phyloP scores from a whole-genome alignment of 1,284 basidiomycete genomes.

The Cryptococcus sp. region DNA sequence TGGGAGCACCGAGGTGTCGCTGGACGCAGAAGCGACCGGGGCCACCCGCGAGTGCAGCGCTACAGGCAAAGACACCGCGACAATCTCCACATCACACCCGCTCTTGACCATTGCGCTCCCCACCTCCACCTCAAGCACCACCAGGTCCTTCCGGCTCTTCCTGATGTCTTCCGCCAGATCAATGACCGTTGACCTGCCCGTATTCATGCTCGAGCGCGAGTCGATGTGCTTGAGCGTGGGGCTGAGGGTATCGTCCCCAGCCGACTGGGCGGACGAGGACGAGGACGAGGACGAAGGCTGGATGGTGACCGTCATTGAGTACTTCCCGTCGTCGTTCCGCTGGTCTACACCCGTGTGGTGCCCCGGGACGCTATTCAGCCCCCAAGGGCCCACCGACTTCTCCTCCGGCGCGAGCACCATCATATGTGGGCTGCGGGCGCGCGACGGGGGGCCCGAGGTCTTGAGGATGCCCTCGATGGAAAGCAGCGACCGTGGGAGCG shows the following conservation, averaged over 20 bases:
- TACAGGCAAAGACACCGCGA: conserved; percentile 37
- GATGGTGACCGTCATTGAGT: conserved; percentile 34
- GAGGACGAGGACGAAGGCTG: conserved; percentile 24
- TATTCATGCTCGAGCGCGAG: conserved; percentile 28
- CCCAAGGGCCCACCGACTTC: conserved; percentile 30
- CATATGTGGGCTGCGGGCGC: conserved; percentile 62
- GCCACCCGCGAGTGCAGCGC: conserved; percentile 17
- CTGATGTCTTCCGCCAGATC: conserved; percentile 43
- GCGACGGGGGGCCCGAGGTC: conserved; percentile 57
- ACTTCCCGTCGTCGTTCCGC: conserved; percentile 32
- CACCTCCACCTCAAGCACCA: conserved; percentile 39
- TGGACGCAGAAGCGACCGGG: neutral
- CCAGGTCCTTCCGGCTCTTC: conserved; percentile 35
- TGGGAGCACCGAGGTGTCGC: conserved; percentile 18
- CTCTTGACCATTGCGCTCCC: conserved; percentile 28
- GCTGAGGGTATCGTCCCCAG: conserved; percentile 16
- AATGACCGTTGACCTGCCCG: conserved; percentile 36
- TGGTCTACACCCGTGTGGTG: conserved; percentile 34
- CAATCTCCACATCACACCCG: conserved; percentile 39
- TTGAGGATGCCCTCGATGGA: conserved; percentile 69
- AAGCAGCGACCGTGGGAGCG: conserved; percentile 64
- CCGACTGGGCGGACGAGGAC: conserved; percentile 1
- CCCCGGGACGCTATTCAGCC: conserved; percentile 32
- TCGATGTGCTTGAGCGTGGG: conserved; percentile 34
- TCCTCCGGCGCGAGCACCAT: conserved; percentile 33